These are phyloP conservation scores for Cladosporium sp. DNA, from an alignment of 2,329 filamentous ascomycete species.

Conservation along the genomic window DNA sequence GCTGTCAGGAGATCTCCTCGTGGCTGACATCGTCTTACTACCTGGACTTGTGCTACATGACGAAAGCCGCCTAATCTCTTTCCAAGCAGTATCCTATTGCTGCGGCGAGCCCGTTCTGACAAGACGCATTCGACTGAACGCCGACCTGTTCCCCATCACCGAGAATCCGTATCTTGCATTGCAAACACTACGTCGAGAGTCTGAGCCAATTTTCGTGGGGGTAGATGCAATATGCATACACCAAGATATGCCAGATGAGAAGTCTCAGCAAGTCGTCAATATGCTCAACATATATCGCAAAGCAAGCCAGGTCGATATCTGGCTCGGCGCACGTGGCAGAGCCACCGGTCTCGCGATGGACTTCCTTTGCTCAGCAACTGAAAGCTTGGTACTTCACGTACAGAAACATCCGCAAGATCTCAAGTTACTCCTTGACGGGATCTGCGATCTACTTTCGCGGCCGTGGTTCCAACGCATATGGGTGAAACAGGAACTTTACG, in stretches of 20 bases:
- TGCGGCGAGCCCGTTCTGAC: not conserved
- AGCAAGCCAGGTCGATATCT: conserved; percentile 9
- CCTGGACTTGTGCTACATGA: not conserved
- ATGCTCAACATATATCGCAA: conserved; percentile 11
- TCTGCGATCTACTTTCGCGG: not conserved
- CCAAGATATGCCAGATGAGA: not conserved
- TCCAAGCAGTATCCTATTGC: not conserved
- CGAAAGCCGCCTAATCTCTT: not conserved
- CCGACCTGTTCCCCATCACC: not conserved
- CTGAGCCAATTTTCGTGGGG: conserved; percentile 12
- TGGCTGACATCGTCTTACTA: not conserved
- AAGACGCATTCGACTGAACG: not conserved
- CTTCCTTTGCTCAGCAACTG: not conserved
- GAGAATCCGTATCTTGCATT: not conserved
- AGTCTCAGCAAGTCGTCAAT: conserved; percentile 3
- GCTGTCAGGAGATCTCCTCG: not conserved
- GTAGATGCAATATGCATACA: conserved; percentile 17
- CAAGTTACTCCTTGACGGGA: not conserved
- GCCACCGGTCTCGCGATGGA: not conserved
- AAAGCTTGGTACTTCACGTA: not conserved
- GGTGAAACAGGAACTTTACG: not conserved
- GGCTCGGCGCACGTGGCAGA: conserved; percentile 4
- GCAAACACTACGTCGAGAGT: not conserved
- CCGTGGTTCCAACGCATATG: not conserved
- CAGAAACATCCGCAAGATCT: not conserved